Conservation (phyloP, 176 grass and related monocot species). For the Musa troglodytarum region DNA sequence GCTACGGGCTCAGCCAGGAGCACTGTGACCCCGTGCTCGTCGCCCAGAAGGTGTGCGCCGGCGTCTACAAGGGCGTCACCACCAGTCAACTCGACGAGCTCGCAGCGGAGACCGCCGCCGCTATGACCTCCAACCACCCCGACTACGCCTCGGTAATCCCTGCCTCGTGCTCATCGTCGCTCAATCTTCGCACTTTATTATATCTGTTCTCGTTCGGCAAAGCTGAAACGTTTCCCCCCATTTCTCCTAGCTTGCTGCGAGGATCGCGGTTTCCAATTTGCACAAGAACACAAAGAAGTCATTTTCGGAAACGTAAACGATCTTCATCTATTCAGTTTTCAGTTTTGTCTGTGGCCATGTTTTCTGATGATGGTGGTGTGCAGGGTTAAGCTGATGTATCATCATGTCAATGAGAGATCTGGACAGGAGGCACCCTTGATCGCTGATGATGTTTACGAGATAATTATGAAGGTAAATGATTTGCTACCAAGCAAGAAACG, state of each 20-base stretch:
- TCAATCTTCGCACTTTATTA: not conserved
- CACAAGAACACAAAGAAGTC: constrained; percentile 94
- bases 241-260: constrained; percentile 59
- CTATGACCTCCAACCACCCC: constrained; percentile 79
- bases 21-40: constrained; percentile 93
- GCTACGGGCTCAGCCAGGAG: constrained; percentile 88
- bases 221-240: not conserved
- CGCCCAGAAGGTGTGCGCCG: constrained; percentile 85
- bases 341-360: not conserved
- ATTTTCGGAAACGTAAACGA: constrained; percentile 78
- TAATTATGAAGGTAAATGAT: constrained; percentile 77
- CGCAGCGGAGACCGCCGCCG: constrained; percentile 83
- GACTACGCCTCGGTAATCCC: constrained; percentile 69
- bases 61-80: constrained; percentile 92
- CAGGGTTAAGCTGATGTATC: constrained; percentile 80
- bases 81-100: constrained; percentile 96
- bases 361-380: constrained; percentile 10
- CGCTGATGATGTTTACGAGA: constrained; percentile 64
- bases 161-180: not conserved
- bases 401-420: constrained; percentile 65
- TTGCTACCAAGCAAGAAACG: too few relatives aligned
- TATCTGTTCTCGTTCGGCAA: not conserved
- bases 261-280: constrained; percentile 88
- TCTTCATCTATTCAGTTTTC: not conserved
- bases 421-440: constrained; percentile 66